Evolutionary conservation across 2,329 filamentous ascomycete genomes (phyloP).

Genomic region (Hypoxylon sp.): DNA sequence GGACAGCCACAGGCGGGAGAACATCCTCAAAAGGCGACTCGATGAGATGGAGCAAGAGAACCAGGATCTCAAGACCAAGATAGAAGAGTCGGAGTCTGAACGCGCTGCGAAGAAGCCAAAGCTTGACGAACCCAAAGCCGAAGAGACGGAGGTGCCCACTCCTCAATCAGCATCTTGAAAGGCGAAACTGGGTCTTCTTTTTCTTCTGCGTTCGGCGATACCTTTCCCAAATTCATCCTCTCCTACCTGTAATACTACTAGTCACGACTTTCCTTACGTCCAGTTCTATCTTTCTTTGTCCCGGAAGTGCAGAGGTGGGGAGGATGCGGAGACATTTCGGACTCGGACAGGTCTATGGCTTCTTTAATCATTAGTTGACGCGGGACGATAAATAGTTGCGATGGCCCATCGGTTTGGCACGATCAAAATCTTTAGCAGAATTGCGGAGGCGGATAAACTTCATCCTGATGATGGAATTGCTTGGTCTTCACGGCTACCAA

Average conservation of each 20-base stretch:
- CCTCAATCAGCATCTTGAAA: slow-evolving; percentile 47
- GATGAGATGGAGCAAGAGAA: slow-evolving; percentile 79
- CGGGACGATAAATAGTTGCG: slow-evolving; percentile 35
- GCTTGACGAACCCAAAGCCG: slow-evolving; percentile 46
- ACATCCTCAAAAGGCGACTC: slow-evolving; percentile 85
- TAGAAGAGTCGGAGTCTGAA: slow-evolving; percentile 49
- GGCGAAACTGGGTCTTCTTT: slow-evolving; percentile 2
- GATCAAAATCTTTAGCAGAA: slow-evolving; percentile 35
- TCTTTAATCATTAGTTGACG: slow-evolving; percentile 47
- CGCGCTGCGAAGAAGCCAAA: slow-evolving; percentile 50
- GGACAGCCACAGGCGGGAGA: slow-evolving; percentile 83
- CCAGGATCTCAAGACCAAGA: slow-evolving; percentile 52
- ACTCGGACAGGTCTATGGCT: slow-evolving; percentile 34
- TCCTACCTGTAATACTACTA: slow-evolving; percentile 49
- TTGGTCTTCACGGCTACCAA: slow-evolving; percentile 40
- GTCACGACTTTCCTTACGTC: slow-evolving; percentile 45
- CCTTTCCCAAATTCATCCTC: slow-evolving; percentile 27
- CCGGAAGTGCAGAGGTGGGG: slow-evolving; percentile 36
- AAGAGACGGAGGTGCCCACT: slow-evolving; percentile 47
- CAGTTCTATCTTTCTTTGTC: slow-evolving; percentile 36
- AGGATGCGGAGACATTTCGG: slow-evolving; percentile 38
- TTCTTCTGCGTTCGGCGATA: slow-evolving; percentile 28
- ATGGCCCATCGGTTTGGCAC: slow-evolving; percentile 24
- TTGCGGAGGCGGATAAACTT: slow-evolving; percentile 30
- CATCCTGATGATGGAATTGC: slow-evolving; percentile 37